Percentiles rank a stretch among this genome's conserved stretches.
Evolutionary conservation across 768 basidiomycete species (phyloP).

Genomic region (Hygrophoropsis aurantiaca): DNA sequence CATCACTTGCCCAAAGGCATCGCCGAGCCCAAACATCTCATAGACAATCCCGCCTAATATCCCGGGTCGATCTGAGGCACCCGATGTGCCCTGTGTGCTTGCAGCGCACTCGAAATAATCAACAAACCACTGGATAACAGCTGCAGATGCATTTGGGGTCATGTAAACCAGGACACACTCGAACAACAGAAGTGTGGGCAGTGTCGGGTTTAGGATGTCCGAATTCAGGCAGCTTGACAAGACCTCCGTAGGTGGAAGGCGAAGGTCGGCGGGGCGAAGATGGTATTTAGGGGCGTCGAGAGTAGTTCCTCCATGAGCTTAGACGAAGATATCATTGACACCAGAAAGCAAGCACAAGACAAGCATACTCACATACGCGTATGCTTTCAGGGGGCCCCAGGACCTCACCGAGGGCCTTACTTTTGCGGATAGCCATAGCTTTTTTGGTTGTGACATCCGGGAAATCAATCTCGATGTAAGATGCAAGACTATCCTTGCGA

Average conservation of each 20-base stretch:
- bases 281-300: slow-evolving; percentile 60
- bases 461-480: slow-evolving; percentile 91
- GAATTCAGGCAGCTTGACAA: slow-evolving; percentile 40
- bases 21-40: slow-evolving; percentile 90
- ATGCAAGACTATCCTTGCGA: slow-evolving; percentile 44
- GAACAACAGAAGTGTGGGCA: slow-evolving; percentile 84
- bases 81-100: not conserved
- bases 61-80: no score
- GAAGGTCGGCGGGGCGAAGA: slow-evolving; percentile 77
- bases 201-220: slow-evolving; percentile 50
- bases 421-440: slow-evolving; percentile 75
- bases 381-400: slow-evolving; percentile 20
- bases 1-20: slow-evolving; percentile 94
- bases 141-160: slow-evolving; percentile 53
- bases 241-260: slow-evolving; percentile 49
- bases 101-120: slow-evolving; percentile 40
- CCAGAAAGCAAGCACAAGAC: not conserved
- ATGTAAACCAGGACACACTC: slow-evolving; percentile 96
- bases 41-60: slow-evolving; percentile 68
- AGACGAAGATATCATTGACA: not conserved
- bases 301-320: slow-evolving; percentile 63
- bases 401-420: slow-evolving; percentile 36
- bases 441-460: slow-evolving; percentile 83
- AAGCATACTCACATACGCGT: slow-evolving; percentile 13
- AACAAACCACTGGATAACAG: slow-evolving; percentile 73